Evolutionary conservation across 106 monocot species (phyloP).

Genomic region (Gastrodia elata): DNA sequence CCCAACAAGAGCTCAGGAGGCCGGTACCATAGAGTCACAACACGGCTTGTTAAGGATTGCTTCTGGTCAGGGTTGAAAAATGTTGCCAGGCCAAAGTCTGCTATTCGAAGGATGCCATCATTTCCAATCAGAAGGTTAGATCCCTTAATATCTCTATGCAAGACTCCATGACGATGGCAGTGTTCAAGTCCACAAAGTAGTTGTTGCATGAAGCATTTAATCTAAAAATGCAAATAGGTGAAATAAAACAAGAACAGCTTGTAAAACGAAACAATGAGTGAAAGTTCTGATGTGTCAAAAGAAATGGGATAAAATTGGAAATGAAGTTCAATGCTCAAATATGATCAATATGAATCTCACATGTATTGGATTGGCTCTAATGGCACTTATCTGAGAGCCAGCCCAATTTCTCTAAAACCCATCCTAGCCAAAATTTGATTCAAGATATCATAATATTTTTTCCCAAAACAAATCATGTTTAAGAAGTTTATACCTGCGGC

Average conservation of each 20-base stretch:
- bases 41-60: slow-evolving; percentile 50
- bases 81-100: slow-evolving; percentile 60
- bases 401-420: no score
- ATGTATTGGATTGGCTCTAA: no score
- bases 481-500: slow-evolving; percentile 29
- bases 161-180: slow-evolving; percentile 46
- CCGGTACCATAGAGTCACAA: slow-evolving; percentile 60
- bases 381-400: no score
- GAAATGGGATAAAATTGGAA: no score
- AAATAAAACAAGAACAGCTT: background rate
- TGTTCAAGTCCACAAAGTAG: slow-evolving; percentile 47
- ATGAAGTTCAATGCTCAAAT: no score
- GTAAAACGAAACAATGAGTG: background rate
- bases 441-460: no score
- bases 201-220: slow-evolving; percentile 58
- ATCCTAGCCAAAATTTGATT: no score
- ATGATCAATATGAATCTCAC: no score
- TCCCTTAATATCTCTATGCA: slow-evolving; percentile 57
- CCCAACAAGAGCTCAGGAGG: slow-evolving; percentile 62
- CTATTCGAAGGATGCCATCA: slow-evolving; percentile 46
- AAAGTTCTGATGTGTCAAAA: background rate
- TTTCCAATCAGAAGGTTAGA: slow-evolving; percentile 53
- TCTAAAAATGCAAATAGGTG: slow-evolving; percentile 17
- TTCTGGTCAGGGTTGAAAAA: slow-evolving; percentile 29
- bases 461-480: background rate